Evolutionary conservation across 768 basidiomycete genomes (phyloP).

Genomic region (Guyanaporus albipodus): DNA sequence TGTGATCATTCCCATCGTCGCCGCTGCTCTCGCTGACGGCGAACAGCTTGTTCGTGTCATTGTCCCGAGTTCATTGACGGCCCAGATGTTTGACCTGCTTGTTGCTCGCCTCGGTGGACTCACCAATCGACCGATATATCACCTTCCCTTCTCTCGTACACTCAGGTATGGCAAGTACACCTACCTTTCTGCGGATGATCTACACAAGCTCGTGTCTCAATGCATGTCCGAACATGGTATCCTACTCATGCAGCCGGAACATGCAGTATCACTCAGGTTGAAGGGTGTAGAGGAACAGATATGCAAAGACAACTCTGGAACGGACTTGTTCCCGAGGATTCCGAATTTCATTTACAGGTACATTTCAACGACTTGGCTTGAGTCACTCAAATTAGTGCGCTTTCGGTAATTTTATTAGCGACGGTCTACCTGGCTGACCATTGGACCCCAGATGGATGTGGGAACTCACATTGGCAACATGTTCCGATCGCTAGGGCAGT

Average conservation of each 20-base stretch:
- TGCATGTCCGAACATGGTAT: constrained; percentile 29
- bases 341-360: background rate
- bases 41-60: constrained; percentile 40
- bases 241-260: constrained; percentile 37
- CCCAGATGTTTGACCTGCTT: constrained; percentile 45
- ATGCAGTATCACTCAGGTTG: constrained; percentile 45
- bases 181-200: constrained; percentile 28
- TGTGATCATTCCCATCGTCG: background rate
- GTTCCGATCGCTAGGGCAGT: background rate
- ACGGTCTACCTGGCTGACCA: background rate
- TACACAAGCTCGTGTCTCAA: constrained; percentile 28
- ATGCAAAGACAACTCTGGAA: background rate
- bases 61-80: constrained; percentile 40
- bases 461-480: background rate
- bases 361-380: background rate
- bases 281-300: constrained; percentile 37
- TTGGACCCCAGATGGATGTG: background rate
- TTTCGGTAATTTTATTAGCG: background rate
- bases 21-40: constrained; percentile 38
- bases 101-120: constrained; percentile 39
- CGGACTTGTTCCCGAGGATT: constrained; percentile 13
- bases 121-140: constrained; percentile 43
- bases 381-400: background rate
- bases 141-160: constrained; percentile 44
- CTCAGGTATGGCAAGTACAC: constrained; percentile 19